phyloP scores from a whole-genome alignment of 2,329 filamentous ascomycete species.

The Clarireedia paspali region DNA sequence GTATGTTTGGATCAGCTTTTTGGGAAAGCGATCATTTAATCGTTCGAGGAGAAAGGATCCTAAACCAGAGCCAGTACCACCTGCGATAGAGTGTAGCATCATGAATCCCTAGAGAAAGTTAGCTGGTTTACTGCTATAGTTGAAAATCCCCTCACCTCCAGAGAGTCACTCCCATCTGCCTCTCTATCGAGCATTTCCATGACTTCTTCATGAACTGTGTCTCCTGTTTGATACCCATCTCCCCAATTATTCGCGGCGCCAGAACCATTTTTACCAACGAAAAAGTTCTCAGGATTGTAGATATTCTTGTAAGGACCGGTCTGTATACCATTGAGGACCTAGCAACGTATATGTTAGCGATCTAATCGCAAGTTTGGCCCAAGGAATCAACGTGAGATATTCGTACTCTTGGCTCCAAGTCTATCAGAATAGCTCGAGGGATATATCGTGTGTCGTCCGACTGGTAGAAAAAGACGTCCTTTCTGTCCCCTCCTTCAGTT shows the following conservation, averaged over 20 bases:
- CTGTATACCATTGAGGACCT: conserved; percentile 88
- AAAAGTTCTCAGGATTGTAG: conserved; percentile 99
- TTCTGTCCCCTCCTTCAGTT: conserved; percentile 93
- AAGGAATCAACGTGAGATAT: not conserved
- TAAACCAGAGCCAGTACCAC: conserved; percentile 91
- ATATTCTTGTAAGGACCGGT: conserved; percentile 94
- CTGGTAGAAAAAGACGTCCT: conserved; percentile 99
- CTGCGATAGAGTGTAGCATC: conserved; percentile 96
- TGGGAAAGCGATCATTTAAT: conserved; percentile 94
- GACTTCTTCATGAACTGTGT: conserved; percentile 88
- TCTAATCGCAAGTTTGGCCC: not conserved
- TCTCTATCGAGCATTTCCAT: conserved; percentile 99
- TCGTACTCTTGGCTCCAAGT: conserved; percentile 80
- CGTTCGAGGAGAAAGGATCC: conserved; percentile 91
- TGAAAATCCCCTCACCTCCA: conserved; percentile 55
- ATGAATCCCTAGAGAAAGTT: conserved; percentile 68
- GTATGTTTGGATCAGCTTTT: conserved; percentile 98
- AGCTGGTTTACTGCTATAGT: conserved; percentile 13
- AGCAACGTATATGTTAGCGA: conserved; percentile 10
- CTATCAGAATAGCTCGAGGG: conserved; percentile 87
- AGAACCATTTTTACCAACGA: conserved; percentile 85
- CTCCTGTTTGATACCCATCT: conserved; percentile 87
- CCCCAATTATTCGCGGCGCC: conserved; percentile 99
- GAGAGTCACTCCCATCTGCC: conserved; percentile 92
- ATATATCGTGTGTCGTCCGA: conserved; percentile 99